Evolutionary conservation across 2,329 filamentous ascomycete genomes (phyloP).

Genomic region (Tolypocladium paradoxum): DNA sequence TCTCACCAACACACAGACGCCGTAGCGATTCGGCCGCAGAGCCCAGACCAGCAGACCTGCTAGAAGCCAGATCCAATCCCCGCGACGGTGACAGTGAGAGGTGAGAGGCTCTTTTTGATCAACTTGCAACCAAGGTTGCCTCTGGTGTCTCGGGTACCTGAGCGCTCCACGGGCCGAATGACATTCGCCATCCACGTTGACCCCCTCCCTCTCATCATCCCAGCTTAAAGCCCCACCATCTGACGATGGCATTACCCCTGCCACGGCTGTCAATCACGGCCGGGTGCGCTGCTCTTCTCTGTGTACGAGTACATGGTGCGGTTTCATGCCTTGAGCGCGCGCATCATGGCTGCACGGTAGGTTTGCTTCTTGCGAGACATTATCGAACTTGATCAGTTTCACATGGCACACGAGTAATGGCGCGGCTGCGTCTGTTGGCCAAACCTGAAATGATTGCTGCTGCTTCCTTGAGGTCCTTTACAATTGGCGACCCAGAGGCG

Average conservation of each 20-base stretch:
- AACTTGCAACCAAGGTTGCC: neutral
- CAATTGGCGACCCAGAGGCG: neutral
- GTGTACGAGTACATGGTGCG: no score
- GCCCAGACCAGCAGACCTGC: no score
- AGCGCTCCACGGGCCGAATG: neutral
- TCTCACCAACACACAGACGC: neutral
- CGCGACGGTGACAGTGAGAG: neutral
- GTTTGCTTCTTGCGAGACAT: neutral
- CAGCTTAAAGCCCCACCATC: neutral
- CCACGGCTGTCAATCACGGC: neutral
- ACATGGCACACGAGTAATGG: neutral
- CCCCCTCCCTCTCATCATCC: neutral
- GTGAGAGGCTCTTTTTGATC: neutral
- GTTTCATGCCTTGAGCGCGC: no score
- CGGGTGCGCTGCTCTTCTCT: neutral
- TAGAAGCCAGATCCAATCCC: neutral
- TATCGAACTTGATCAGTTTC: neutral
- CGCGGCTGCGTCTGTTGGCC: neutral
- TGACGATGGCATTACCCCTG: neutral
- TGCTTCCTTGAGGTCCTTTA: neutral
- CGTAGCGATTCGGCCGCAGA: neutral
- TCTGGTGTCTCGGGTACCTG: neutral
- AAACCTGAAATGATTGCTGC: neutral
- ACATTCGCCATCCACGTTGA: neutral
- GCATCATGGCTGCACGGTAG: no score